Base-by-base conservation (phyloP, 2,329 filamentous ascomycete species). In the Aspergillus cejpii region DNA sequence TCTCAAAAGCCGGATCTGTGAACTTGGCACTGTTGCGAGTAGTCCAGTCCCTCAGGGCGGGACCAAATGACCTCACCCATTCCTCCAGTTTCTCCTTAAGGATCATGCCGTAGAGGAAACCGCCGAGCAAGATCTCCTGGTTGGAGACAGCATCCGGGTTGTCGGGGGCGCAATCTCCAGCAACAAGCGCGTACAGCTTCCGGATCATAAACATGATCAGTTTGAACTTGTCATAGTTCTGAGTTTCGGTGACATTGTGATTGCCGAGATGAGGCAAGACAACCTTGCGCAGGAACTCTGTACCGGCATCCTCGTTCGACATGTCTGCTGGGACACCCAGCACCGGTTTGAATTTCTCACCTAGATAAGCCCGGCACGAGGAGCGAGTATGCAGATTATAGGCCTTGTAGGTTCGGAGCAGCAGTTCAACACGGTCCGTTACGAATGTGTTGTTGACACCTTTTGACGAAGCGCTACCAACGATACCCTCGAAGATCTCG, bases 61-160 rank as follows among this genome's bases (percentile, higher is more conserved):
- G 64, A 26, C 74, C 69, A 15, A 85, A 77, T 6, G 83, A 80
- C n/a, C 77, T 75, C 14, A 98, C 74, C 72, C 91, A 88, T 64
- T 97, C 92, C 49, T 98, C 91, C 7, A 98, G 73, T 46, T 85
- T 81, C 67, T 98, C 92, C 72, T 98, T 98, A 55, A 98, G 73
- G 42, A 98, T 89, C 81, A 92, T 91, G 44, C 87, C 87, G 63
- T 94, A 98, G 10, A 98, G 73, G 62, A 94, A 94, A 6, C 92
- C 91, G 42, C 91, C 91, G 1, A 98, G 79, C 19, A 98, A 74
- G 46, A 97, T 84, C 67, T 98, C 92, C 63, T 98, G 92, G 66
- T 94, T 95, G 60, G 94, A 90, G 14, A 96, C 84, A 8, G 92
- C 88, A 77, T 98, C 92, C 1, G 92, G 91, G 61, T 98, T 97